These are phyloP conservation scores for Conticribra weissflogii DNA, from an alignment of 108 stramenopile species.

Conservation along the genomic window DNA sequence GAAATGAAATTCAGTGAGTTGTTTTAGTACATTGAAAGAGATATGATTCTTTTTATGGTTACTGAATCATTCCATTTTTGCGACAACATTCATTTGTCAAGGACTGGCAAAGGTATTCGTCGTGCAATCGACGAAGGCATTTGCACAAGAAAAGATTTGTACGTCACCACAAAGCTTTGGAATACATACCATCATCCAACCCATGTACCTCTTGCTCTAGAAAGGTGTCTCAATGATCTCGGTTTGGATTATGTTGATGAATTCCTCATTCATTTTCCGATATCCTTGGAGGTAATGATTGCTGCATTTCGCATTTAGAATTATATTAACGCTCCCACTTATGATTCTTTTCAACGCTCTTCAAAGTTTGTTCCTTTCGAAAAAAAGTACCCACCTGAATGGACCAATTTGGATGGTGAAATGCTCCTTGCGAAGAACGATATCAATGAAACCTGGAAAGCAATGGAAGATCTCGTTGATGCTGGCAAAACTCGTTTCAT, in stretches of 20 bases:
- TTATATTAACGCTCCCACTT: background rate
- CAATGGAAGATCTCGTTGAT: conserved; percentile 72
- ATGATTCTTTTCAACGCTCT: background rate
- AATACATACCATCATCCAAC: conserved; percentile 92
- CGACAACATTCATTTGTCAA: too few species aligned
- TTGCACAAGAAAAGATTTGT: conserved; percentile 79
- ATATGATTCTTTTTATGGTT: too few species aligned
- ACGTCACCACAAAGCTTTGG: conserved; percentile 93
- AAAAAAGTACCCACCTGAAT: conserved; percentile 92
- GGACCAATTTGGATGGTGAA: conserved; percentile 84
- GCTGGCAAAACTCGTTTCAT: conserved; percentile 63
- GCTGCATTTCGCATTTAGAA: background rate
- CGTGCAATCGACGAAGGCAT: conserved; percentile 78
- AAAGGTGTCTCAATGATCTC: conserved; percentile 75
- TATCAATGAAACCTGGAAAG: conserved; percentile 86
- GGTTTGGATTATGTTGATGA: conserved; percentile 90
- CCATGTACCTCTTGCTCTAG: conserved; percentile 81
- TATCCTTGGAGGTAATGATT: conserved; percentile 72
- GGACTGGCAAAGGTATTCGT: conserved; percentile 87
- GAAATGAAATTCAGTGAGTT: conserved; percentile 89
- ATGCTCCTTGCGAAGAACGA: conserved; percentile 81
- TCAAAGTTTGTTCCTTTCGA: conserved; percentile 78
- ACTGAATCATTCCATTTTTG: too few species aligned
- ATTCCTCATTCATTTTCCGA: conserved; percentile 94
- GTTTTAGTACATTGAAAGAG: too few species aligned